Conservation (phyloP, 768 basidiomycete species). For the Gelatoporia subvermispora region DNA sequence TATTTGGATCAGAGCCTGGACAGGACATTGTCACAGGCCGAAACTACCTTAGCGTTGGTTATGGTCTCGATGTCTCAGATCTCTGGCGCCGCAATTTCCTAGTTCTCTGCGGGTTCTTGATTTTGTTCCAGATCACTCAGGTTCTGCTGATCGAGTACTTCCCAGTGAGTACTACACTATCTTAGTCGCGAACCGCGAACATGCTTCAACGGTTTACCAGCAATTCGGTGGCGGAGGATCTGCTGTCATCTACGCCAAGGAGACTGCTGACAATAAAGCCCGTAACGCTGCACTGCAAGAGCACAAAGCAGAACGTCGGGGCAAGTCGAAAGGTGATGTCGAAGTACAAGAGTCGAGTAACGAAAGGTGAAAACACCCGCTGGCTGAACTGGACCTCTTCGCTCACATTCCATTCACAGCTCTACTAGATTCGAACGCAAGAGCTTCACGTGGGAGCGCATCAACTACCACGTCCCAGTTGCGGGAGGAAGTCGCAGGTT, state of each 20-base stretch:
- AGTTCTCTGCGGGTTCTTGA: conserved; percentile 64
- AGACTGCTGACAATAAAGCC: conserved; percentile 47
- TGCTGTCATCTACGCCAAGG: conserved; percentile 57
- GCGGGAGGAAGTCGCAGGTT: conserved; percentile 55
- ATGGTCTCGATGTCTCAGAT: conserved; percentile 42
- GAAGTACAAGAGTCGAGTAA: conserved; percentile 10
- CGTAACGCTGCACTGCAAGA: conserved; percentile 49
- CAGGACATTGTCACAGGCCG: conserved; percentile 50
- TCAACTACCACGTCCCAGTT: conserved; percentile 75
- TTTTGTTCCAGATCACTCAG: conserved; percentile 68
- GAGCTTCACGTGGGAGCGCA: conserved; percentile 76
- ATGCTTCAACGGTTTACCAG: conserved; percentile 22
- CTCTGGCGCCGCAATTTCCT: conserved; percentile 67
- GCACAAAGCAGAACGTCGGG: conserved; percentile 40
- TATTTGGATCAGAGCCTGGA: conserved; percentile 62
- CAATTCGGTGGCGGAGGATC: conserved; percentile 48
- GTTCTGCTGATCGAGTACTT: conserved; percentile 61
- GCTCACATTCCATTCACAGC: not conserved
- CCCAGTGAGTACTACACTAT: conserved; percentile 37
- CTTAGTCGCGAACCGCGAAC: not conserved
- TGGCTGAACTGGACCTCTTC: not conserved
- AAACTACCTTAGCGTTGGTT: conserved; percentile 57
- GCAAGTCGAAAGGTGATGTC: conserved; percentile 12
- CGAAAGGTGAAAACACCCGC: conserved; percentile 8
- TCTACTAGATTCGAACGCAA: conserved; percentile 29